These are phyloP conservation scores for Tetrapyrgos nigripes DNA, from an alignment of 1,284 basidiomycete genomes.

Conservation along the genomic window DNA sequence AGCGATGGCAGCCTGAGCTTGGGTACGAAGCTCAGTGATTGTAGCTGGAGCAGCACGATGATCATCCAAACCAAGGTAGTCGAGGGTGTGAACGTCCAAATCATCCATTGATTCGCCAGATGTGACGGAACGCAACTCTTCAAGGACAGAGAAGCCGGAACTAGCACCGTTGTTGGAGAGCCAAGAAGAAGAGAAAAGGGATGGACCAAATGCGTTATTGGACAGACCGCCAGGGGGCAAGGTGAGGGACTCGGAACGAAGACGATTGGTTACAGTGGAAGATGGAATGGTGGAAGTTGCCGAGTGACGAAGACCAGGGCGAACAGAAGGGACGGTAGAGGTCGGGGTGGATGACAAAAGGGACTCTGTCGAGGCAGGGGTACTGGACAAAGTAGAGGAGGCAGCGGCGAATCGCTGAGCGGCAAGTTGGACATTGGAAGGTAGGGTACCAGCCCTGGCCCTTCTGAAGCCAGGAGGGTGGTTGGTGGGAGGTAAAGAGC, in stretches of 20 bases:
- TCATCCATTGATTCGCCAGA: conserved; percentile 86
- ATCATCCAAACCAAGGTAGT: conserved; percentile 93
- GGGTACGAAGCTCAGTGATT: conserved; percentile 83
- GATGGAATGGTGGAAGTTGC: conserved; percentile 50
- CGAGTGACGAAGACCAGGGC: conserved; percentile 82
- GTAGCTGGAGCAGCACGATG: conserved; percentile 73
- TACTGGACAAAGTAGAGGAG: conserved; percentile 59
- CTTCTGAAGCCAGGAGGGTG: conserved; percentile 83
- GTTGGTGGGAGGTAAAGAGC: conserved; percentile 67
- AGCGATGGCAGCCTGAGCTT: conserved; percentile 88
- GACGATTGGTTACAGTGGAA: conserved; percentile 75
- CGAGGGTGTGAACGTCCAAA: conserved; percentile 91
- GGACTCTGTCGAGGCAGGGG: conserved; percentile 66
- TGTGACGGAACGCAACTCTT: conserved; percentile 80
- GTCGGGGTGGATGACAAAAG: conserved; percentile 60
- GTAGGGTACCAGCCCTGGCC: conserved; percentile 88
- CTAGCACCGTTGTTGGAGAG: conserved; percentile 68
- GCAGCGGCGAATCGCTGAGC: conserved; percentile 82
- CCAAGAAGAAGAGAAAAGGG: conserved; percentile 90
- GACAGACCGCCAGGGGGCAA: conserved; percentile 79
- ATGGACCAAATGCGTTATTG: conserved; percentile 82
- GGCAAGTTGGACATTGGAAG: conserved; percentile 86
- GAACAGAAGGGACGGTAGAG: conserved; percentile 51
- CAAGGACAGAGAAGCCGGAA: conserved; percentile 67
- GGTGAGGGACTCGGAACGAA: conserved; percentile 90